Percentiles rank a stretch among this genome's conserved stretches.
Conservation (phyloP, 306 rosid species). For the Quercus rubra region DNA sequence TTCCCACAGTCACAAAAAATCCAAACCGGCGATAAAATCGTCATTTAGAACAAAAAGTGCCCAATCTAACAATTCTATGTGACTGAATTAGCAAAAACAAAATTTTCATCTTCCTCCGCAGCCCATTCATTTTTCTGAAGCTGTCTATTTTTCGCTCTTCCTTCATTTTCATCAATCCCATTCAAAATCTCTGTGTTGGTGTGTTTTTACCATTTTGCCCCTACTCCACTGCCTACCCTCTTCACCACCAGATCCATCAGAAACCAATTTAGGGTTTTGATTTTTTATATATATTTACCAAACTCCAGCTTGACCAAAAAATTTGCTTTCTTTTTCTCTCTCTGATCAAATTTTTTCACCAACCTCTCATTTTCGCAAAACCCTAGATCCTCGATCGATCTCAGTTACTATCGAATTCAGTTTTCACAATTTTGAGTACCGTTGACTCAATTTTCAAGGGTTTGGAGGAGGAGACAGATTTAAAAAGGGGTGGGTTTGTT, state of each 20-base stretch:
- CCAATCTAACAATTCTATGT: too few species aligned
- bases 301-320: background rate
- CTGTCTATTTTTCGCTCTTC: background rate
- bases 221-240: slow-evolving; percentile 23
- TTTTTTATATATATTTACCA: background rate
- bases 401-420: background rate
- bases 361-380: slow-evolving; percentile 7
- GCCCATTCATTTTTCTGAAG: too few species aligned
- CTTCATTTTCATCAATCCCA: background rate
- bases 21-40: background rate
- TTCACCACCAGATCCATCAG: slow-evolving; percentile 47
- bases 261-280: slow-evolving; percentile 23
- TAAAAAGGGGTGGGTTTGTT: background rate
- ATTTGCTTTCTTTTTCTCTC: slow-evolving; percentile 1
- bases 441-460: slow-evolving; percentile 40
- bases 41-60: background rate
- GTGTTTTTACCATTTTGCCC: slow-evolving; percentile 31
- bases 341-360: slow-evolving; percentile 21
- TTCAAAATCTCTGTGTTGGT: background rate
- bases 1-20: too few species aligned
- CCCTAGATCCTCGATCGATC: background rate
- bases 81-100: too few species aligned
- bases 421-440: slow-evolving; percentile 7
- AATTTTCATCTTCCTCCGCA: too few species aligned
- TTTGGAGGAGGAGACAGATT: slow-evolving; percentile 5